Evolutionary conservation across 1,284 basidiomycete genomes (phyloP), one percentile per base, ranked within the genome.

Genomic region (Tetrapyrgos nigripes): DNA sequence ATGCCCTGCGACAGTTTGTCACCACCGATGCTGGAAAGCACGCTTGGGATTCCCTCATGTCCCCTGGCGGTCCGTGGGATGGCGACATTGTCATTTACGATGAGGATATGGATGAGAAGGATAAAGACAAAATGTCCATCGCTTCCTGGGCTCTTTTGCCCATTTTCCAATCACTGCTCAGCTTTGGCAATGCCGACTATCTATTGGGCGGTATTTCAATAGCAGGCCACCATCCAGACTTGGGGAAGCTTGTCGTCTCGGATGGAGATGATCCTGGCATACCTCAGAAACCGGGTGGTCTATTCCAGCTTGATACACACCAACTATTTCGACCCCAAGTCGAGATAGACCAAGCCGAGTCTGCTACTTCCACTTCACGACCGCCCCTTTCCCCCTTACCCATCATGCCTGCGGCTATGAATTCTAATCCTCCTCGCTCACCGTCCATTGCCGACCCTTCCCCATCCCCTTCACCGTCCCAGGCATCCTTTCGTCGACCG

Each of bases 11-110:
- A 46, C 86, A 90, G 62, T 95, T 88, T 70, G 85, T 94, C 65
- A 92, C 89, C 6, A 92, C 91, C 0, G 86, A 91, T 40, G 75
- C 82, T 17, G 90, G 88, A 14, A 89, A 87, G 68, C 74, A 74
- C 3, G 72, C 78, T 17, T 93, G 92, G 92, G 89, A 92, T 66
- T 21, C 23, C 43, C 14, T 50, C 58, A 28, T 37, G 13, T 31
- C 35, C 37, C 14, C 13, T 50, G 71, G 67, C 43, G 73, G 71
- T 21, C 70, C 78, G n/a, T 92, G 91, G 91, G 86, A 91, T 66
- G 87, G 89, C 14, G 80, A 87, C 67, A 76, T 92, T 24, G 80
- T 93, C 55, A 76, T 93, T 4, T 91, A 88, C 68, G 90, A 91
- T 65, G 88, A 92, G 59, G 84, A 87, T 59, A 92, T 91, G 79